Evolutionary conservation across 768 basidiomycete genomes (phyloP).

Genomic region (Trametes elegans): DNA sequence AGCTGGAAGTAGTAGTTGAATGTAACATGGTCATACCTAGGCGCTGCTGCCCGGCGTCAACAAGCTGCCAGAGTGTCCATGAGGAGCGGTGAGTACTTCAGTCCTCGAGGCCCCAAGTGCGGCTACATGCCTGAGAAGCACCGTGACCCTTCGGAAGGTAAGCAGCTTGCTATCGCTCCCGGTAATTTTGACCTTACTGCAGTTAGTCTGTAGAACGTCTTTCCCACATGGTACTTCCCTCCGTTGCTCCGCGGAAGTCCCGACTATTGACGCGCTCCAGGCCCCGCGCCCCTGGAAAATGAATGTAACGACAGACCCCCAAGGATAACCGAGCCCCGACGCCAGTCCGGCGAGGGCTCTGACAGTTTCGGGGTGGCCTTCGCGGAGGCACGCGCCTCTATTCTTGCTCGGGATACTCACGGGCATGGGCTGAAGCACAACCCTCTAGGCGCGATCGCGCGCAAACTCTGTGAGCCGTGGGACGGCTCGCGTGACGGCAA

Average conservation of each 20-base stretch:
- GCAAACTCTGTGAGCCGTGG: not conserved
- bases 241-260: constrained; percentile 5
- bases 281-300: not conserved
- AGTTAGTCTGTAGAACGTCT: too few relatives aligned
- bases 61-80: too few relatives aligned
- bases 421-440: not conserved
- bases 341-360: not conserved
- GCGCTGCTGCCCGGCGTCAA: not conserved
- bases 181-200: too few relatives aligned
- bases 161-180: not conserved
- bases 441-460: not conserved
- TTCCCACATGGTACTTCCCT: not conserved
- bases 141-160: too few relatives aligned
- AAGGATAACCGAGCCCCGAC: not conserved
- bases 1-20: not conserved
- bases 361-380: not conserved
- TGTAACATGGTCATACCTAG: not conserved
- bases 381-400: not conserved
- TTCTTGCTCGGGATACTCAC: constrained; percentile 1
- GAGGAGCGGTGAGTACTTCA: not conserved
- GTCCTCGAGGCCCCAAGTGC: too few relatives aligned
- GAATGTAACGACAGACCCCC: not conserved
- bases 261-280: not conserved
- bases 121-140: too few relatives aligned
- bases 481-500: not conserved